phyloP scores from a whole-genome alignment of 805 yeast species.

The Wickerhamomyces rabaulensis region DNA sequence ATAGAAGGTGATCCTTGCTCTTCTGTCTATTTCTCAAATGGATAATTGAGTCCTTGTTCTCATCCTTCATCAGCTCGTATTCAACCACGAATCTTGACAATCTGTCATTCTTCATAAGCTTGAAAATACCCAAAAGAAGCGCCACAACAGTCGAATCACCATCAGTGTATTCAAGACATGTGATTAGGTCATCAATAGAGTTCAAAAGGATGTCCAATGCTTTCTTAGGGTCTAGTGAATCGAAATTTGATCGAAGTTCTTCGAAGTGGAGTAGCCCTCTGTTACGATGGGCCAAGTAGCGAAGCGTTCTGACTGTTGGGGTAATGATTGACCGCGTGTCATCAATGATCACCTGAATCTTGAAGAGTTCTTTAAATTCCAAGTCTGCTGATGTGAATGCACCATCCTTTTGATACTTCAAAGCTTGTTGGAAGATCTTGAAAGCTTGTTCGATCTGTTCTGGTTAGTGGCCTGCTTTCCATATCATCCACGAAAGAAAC shows the following conservation, averaged over 20 bases:
- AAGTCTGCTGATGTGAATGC: constrained; percentile 44
- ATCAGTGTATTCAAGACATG: constrained; percentile 61
- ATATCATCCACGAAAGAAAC: no score
- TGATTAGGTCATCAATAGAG: constrained; percentile 55
- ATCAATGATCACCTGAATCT: constrained; percentile 57
- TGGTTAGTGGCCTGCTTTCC: constrained; percentile 24
- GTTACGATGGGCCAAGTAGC: constrained; percentile 77
- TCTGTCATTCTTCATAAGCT: constrained; percentile 41
- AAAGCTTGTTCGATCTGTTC: constrained; percentile 64
- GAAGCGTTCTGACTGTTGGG: constrained; percentile 66
- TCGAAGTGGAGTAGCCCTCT: constrained; percentile 66
- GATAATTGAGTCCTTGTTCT: constrained; percentile 32
- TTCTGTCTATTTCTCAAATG: constrained; percentile 20
- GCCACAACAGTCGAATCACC: constrained; percentile 55
- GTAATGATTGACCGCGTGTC: constrained; percentile 39
- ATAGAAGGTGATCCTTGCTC: constrained; percentile 2
- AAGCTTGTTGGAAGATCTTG: constrained; percentile 66
- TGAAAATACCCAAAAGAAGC: constrained; percentile 45
- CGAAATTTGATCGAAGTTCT: constrained; percentile 22
- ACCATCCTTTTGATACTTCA: constrained; percentile 50
- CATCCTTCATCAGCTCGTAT: constrained; percentile 44
- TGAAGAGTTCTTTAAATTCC: constrained; percentile 58
- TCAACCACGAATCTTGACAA: constrained; percentile 56
- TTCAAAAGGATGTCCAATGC: constrained; percentile 16
- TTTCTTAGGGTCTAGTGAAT: constrained; percentile 4